Evolutionary conservation across 1,284 basidiomycete species (phyloP).

Genomic region (Schizophyllum amplum): DNA sequence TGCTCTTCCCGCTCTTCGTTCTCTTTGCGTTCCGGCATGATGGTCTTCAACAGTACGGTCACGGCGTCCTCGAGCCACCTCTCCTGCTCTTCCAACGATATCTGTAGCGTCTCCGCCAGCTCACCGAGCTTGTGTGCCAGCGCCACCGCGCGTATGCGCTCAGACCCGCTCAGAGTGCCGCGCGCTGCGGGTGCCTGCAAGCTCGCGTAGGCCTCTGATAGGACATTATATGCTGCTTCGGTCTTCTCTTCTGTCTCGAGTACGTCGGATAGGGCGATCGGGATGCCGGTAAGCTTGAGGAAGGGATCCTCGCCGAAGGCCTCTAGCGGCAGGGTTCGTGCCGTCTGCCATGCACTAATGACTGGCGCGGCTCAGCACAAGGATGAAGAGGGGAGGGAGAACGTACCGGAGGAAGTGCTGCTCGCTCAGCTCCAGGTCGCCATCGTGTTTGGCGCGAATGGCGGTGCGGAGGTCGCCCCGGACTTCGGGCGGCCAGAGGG

Average conservation of each 20-base stretch:
- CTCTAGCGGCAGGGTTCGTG: constrained; percentile 40
- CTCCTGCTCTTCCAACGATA: constrained; percentile 12
- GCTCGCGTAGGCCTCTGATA: constrained; percentile 33
- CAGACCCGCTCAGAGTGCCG: constrained; percentile 27
- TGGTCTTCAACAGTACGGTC: not conserved
- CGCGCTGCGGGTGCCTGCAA: constrained; percentile 21
- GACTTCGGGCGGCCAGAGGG: constrained; percentile 59
- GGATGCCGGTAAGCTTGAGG: constrained; percentile 67
- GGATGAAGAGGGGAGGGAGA: not conserved
- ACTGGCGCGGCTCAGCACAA: constrained; percentile 3
- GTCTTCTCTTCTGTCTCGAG: constrained; percentile 40
- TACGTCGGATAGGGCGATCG: constrained; percentile 52
- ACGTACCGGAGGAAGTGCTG: constrained; percentile 48
- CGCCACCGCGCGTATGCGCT: constrained; percentile 51
- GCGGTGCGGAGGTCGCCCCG: constrained; percentile 57
- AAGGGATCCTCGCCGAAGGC: constrained; percentile 44
- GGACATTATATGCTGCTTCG: constrained; percentile 44
- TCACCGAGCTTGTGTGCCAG: constrained; percentile 59
- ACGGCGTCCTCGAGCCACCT: constrained; percentile 3
- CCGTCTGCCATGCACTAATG: constrained; percentile 54
- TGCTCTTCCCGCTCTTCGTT: constrained; percentile 13
- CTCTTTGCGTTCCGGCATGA: not conserved
- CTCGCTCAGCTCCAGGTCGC: constrained; percentile 47
- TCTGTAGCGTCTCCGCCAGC: constrained; percentile 6
- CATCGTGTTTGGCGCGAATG: constrained; percentile 53